These are phyloP conservation scores for Stachybotrys chartarum DNA, from an alignment of 2,329 filamentous ascomycete species.

Conservation along the genomic window DNA sequence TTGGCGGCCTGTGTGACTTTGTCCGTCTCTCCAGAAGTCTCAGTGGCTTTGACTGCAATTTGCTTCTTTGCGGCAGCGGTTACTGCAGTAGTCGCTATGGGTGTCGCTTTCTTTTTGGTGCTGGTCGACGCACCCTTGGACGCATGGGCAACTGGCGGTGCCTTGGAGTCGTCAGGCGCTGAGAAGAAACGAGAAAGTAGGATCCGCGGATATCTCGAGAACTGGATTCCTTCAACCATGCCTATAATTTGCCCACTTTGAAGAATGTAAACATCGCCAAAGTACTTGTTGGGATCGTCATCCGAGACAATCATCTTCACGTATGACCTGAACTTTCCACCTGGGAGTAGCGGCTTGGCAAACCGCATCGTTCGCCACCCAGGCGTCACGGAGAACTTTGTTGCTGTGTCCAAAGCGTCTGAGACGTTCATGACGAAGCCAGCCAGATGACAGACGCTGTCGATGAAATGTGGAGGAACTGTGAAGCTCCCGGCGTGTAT, in stretches of 20 bases:
- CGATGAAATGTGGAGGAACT: constrained; percentile 49
- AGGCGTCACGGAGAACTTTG: constrained; percentile 49
- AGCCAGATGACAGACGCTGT: constrained; percentile 48
- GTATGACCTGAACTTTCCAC: constrained; percentile 48
- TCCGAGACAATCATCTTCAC: constrained; percentile 49
- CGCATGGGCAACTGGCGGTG: constrained; percentile 10
- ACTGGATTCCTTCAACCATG: constrained; percentile 50
- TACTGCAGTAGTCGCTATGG: not conserved
- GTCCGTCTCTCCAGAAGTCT: not conserved
- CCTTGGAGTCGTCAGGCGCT: constrained; percentile 21
- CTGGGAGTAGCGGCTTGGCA: constrained; percentile 35
- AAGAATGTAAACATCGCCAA: constrained; percentile 49
- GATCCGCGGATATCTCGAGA: constrained; percentile 59
- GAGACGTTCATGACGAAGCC: constrained; percentile 52
- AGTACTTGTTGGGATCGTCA: constrained; percentile 30
- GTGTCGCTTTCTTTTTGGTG: not conserved
- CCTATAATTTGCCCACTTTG: constrained; percentile 43
- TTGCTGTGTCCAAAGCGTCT: constrained; percentile 45
- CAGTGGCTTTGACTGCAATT: constrained; percentile 10
- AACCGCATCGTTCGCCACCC: constrained; percentile 48
- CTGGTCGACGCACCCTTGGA: no score
- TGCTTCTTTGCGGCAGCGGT: constrained; percentile 16
- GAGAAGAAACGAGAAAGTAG: constrained; percentile 61
- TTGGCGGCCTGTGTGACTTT: not conserved
- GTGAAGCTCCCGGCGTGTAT: constrained; percentile 32